Percentiles rank a stretch among this genome's conserved stretches.
phyloP scores from a whole-genome alignment of 2,329 filamentous ascomycete genomes.

The Knufia petricola region DNA sequence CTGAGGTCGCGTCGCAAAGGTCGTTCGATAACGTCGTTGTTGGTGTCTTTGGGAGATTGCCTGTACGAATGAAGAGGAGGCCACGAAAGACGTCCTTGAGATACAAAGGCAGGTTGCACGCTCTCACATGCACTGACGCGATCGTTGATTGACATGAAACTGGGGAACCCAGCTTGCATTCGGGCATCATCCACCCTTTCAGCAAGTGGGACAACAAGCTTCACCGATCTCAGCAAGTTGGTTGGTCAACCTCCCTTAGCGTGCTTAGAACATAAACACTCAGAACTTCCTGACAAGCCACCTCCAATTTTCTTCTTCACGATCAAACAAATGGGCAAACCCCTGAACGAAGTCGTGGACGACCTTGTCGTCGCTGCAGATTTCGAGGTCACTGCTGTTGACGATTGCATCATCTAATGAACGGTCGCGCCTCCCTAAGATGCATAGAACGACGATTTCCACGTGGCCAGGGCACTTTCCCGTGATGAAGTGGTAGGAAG shows the following conservation, averaged over 20 bases:
- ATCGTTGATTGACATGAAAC: conserved; percentile 5
- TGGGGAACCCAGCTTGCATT: neutral
- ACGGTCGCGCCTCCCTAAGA: neutral
- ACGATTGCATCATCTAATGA: no score
- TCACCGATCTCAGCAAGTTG: neutral
- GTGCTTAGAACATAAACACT: neutral
- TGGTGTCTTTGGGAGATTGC: neutral
- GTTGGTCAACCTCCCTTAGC: neutral
- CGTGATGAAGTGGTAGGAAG: neutral
- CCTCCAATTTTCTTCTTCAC: no score
- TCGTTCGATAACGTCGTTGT: neutral
- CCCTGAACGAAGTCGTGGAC: no score
- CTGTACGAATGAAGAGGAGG: neutral
- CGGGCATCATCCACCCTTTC: neutral
- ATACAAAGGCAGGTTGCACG: conserved; percentile 2
- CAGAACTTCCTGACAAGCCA: neutral
- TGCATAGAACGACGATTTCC: neutral
- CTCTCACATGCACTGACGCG: conserved; percentile 6
- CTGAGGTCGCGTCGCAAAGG: neutral
- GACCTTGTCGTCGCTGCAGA: no score
- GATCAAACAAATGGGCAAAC: no score
- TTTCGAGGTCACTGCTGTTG: no score
- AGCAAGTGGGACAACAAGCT: neutral
- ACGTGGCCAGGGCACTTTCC: neutral
- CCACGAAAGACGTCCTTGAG: conserved; percentile 2